phyloP scores from a whole-genome alignment of 192 early-diverging fungal species.

The Gryganskiella cystojenkinii region DNA sequence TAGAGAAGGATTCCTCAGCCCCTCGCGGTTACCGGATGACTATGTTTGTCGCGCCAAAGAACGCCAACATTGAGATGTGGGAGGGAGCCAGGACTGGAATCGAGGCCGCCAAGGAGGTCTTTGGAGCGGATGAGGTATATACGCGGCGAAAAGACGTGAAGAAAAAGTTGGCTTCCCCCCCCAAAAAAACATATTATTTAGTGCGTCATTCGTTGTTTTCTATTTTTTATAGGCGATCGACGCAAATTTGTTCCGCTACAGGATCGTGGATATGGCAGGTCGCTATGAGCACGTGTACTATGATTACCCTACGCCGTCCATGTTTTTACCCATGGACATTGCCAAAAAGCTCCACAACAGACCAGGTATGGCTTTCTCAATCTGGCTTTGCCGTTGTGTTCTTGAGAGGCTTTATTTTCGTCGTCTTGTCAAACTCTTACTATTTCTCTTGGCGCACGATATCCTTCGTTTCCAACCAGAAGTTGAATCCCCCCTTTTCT shows the following conservation, averaged over 20 bases:
- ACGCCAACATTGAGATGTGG: constrained; percentile 84
- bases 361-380: constrained; percentile 48
- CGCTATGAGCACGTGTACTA: constrained; percentile 40
- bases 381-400: no score
- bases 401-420: neutral
- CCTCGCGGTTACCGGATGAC: constrained; percentile 79
- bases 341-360: constrained; percentile 46
- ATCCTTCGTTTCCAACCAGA: no score
- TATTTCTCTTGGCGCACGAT: no score
- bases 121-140: constrained; percentile 91
- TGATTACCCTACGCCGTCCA: constrained; percentile 37
- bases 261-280: constrained; percentile 39
- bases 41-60: constrained; percentile 88
- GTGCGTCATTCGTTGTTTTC: no score
- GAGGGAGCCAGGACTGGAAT: constrained; percentile 91
- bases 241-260: constrained; percentile 47
- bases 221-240: constrained; percentile 30
- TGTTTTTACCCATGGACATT: constrained; percentile 50
- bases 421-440: neutral
- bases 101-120: constrained; percentile 76
- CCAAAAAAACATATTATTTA: neutral
- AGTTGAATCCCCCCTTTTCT: no score
- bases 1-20: constrained; percentile 70
- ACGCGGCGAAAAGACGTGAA: no score
- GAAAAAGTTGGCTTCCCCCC: no score